Base-by-base conservation (phyloP, 2,329 filamentous ascomycete species). In the Colletotrichum lindemuthianum region DNA sequence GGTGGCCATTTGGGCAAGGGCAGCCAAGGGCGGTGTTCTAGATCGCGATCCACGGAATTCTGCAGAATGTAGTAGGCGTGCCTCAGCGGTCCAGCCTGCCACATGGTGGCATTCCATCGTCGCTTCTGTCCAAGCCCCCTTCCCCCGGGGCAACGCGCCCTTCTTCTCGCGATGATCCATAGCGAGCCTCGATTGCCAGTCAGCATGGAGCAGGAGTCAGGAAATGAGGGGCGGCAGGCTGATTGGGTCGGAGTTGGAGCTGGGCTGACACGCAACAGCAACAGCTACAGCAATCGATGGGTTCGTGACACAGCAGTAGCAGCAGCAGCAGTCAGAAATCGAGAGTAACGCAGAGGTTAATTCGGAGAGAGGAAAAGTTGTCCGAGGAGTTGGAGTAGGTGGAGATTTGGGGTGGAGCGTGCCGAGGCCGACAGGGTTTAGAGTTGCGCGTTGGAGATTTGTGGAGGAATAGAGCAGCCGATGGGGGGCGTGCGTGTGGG, bases 341-440 rank as follows among this genome's bases (percentile, higher is more conserved):
- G 5, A 41, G 11, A 8, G 32, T 36, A 37, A 41, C 33, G 24
- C 15, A 15, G 16, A 6, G 13, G 6, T 32, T n/a, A 43, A 36
- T 13, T 6, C 37, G 16, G 59, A 49, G n/a, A 24, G 15, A 48
- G 36, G 33, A 16, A 52, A 59, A 47, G 15, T 15, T 50, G 39
- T 37, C 39, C 12, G 16, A 24, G 10, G n/a, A 59, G 34, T 59
- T 63, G 54, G 60, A 55, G 60, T 52, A 63, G 52, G 61, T 65
- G 61, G 61, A 39, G 57, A 56, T 65, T 64, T 61, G 45, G 51
- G 51, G 36, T 60, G 24, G 15, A 51, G 56, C 39, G 40, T 61
- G 51, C 51, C 51, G 51, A 65, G 57, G 47, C 41, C 12, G 58
- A 55, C 58, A 61, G 51, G 58, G 58, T 45, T 61, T 39, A 48